These are phyloP conservation scores for Penicillium fuscoglaucum DNA, from an alignment of 2,329 filamentous ascomycete genomes.

Conservation along the genomic window DNA sequence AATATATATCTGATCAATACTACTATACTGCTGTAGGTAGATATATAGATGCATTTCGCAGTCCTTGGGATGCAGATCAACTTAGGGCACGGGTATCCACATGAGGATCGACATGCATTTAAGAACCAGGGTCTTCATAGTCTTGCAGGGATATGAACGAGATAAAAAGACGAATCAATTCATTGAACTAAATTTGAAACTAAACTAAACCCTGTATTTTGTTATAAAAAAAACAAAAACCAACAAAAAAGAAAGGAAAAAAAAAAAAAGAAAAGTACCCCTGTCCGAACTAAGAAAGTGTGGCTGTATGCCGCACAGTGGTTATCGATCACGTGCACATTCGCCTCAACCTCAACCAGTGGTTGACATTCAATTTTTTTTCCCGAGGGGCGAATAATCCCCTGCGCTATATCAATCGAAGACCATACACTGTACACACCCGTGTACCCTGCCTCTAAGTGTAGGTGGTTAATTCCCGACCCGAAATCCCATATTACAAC, in stretches of 20 bases:
- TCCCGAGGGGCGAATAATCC: constrained; percentile 10
- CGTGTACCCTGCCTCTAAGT: not conserved
- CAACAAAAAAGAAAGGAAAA: not conserved
- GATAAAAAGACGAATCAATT: not conserved
- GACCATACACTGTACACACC: not conserved
- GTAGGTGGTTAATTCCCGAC: not conserved
- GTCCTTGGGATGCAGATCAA: not conserved
- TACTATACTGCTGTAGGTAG: not conserved
- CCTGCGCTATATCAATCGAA: constrained; percentile 1
- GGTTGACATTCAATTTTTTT: constrained; percentile 10
- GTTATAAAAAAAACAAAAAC: not conserved
- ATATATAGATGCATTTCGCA: not conserved
- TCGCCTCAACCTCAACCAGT: constrained; percentile 12
- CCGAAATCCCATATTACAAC: not conserved
- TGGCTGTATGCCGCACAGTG: constrained; percentile 2
- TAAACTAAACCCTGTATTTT: not conserved
- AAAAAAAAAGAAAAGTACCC: not conserved
- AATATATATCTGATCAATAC: not conserved
- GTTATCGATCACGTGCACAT: constrained; percentile 8
- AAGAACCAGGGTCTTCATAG: not conserved
- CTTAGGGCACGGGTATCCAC: constrained; percentile 13
- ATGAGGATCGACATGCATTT: constrained; percentile 9
- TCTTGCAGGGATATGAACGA: not conserved
- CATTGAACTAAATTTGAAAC: not conserved
- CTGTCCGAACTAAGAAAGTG: not conserved